These are phyloP conservation scores for Pigoraptor vietnamica DNA, from an alignment of 78 protist species.

Conservation along the genomic window DNA sequence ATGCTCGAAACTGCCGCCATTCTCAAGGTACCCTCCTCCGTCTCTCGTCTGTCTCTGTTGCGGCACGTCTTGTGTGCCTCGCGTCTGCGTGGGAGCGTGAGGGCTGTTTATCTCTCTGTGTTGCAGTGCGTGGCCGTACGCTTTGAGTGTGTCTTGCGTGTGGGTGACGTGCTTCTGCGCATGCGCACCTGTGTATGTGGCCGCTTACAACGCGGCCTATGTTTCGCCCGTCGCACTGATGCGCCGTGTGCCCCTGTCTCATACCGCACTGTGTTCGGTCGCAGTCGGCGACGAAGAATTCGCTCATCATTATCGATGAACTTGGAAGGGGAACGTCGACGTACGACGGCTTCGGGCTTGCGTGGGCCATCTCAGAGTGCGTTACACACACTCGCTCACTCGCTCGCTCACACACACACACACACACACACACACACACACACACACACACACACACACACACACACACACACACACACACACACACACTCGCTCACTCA, in stretches of 20 bases:
- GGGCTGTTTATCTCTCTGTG: not conserved
- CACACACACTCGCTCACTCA: not conserved
- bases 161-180: not conserved
- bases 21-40: slow-evolving; percentile 30
- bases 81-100: not conserved
- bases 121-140: not conserved
- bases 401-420: not conserved
- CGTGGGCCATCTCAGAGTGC: slow-evolving; percentile 92
- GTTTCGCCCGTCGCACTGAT: not conserved
- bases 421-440: not conserved
- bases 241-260: not conserved
- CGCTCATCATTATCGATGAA: slow-evolving; percentile 96
- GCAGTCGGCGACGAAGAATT: slow-evolving; percentile 62
- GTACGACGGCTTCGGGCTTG: slow-evolving; percentile 98
- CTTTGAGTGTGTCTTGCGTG: no score
- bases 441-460: not conserved
- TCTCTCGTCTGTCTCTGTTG: not conserved
- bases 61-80: no score
- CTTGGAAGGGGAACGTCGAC: slow-evolving; percentile 99
- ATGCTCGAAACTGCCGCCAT: slow-evolving; percentile 96
- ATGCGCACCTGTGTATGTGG: not conserved
- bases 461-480: not conserved
- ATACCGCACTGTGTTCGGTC: not conserved
- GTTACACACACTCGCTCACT: not conserved
- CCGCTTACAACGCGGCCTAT: not conserved